Conservation (phyloP, 2,329 filamentous ascomycete genomes). For the Blumeriella jaapii region DNA sequence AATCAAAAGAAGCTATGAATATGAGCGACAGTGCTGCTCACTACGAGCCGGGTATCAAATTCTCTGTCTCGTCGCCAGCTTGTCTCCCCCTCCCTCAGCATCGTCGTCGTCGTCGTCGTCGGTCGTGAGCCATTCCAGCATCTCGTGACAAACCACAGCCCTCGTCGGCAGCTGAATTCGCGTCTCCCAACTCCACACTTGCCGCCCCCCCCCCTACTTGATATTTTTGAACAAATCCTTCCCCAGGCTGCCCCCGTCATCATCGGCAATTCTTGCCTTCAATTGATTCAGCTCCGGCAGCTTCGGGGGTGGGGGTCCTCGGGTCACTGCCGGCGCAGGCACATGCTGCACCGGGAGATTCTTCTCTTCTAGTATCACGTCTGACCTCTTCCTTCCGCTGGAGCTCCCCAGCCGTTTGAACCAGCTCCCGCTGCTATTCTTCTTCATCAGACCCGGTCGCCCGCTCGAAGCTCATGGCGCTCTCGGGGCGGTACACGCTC, state of each 20-base stretch:
- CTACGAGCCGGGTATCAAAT: constrained; percentile 20
- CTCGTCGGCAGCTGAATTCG: too few species aligned
- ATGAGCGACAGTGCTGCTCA: constrained; percentile 17
- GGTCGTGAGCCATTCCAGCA: constrained; percentile 17
- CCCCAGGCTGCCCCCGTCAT: constrained; percentile 24
- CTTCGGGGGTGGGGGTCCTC: constrained; percentile 25
- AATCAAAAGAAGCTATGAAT: constrained; percentile 13
- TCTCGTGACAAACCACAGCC: constrained; percentile 15
- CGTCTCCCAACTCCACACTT: too few species aligned
- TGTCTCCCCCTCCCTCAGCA: constrained; percentile 4
- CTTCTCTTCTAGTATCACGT: constrained; percentile 22
- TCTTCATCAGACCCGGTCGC: constrained; percentile 15
- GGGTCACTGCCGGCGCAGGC: constrained; percentile 4
- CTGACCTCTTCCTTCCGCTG: constrained; percentile 16
- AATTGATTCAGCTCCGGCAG: constrained; percentile 27
- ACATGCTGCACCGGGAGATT: background rate
- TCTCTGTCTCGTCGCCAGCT: constrained; percentile 4
- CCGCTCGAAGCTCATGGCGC: constrained; percentile 20
- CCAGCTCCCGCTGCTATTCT: constrained; percentile 25
- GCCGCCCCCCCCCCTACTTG: constrained; percentile 15
- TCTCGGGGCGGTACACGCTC: constrained; percentile 20
- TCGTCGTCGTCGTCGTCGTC: constrained; percentile 9
- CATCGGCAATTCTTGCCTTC: constrained; percentile 22
- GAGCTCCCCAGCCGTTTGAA: constrained; percentile 22
- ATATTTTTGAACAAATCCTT: constrained; percentile 29